Conservation (phyloP, 306 rosid species). For the Prunus dulcis region DNA sequence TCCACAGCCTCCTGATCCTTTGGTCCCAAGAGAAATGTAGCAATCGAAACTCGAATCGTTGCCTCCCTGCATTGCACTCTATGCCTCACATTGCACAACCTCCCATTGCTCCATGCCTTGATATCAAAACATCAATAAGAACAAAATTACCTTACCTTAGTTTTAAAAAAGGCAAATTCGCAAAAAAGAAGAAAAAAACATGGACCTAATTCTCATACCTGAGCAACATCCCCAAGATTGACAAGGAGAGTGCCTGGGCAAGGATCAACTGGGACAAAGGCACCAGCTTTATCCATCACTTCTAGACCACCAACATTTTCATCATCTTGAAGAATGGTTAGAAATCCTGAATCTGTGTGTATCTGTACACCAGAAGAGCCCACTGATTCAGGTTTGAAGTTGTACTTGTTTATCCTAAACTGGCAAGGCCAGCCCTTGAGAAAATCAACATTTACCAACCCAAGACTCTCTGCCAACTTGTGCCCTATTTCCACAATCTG, state of each 20-base stretch:
- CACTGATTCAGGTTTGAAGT: conserved; percentile 41
- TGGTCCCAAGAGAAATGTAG: conserved; percentile 47
- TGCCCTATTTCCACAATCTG: conserved; percentile 29
- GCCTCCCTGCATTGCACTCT: conserved; percentile 57
- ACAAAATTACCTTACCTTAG: not conserved
- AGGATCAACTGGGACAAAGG: conserved; percentile 42
- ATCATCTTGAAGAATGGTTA: conserved; percentile 67
- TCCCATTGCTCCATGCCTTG: conserved; percentile 66
- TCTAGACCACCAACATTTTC: conserved; percentile 64
- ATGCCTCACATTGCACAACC: conserved; percentile 48
- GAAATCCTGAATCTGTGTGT: conserved; percentile 54
- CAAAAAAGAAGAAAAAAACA: too few species aligned
- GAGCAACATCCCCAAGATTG: conserved; percentile 55
- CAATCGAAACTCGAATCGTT: conserved; percentile 37
- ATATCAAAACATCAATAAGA: too few species aligned
- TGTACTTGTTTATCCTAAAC: conserved; percentile 61
- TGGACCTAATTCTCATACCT: conserved; percentile 21
- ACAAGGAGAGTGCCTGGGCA: conserved; percentile 39
- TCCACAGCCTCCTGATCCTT: conserved; percentile 37
- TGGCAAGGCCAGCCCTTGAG: conserved; percentile 47
- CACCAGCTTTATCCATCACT: conserved; percentile 38
- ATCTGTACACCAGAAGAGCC: conserved; percentile 46
- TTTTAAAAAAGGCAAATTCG: too few species aligned
- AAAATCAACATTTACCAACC: conserved; percentile 23
- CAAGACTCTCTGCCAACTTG: conserved; percentile 46